Evolutionary conservation across 2,329 filamentous ascomycete species (phyloP).

Genomic region (Sclerotiophoma versabilis): DNA sequence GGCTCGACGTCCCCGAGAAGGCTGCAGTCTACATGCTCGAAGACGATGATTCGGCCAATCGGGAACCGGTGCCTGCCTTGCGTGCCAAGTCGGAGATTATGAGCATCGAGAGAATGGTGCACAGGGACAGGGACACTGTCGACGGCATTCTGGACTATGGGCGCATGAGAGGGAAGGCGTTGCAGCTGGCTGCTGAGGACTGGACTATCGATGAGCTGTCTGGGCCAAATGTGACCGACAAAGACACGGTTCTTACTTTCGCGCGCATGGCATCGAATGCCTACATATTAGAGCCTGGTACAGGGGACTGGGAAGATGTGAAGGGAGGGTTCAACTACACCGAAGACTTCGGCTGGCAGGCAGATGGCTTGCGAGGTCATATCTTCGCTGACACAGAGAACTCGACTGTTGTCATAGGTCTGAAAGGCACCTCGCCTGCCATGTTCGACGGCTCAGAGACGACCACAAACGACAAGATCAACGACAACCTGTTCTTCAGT

Average conservation of each 20-base stretch:
- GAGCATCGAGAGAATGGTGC: conserved; percentile 80
- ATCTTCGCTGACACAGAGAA: conserved; percentile 89
- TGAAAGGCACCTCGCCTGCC: conserved; percentile 88
- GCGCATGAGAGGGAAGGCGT: conserved; percentile 70
- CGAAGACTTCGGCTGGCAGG: conserved; percentile 90
- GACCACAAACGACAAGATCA: conserved; percentile 95
- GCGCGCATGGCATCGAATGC: conserved; percentile 90
- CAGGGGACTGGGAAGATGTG: conserved; percentile 77
- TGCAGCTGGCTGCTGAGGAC: conserved; percentile 72
- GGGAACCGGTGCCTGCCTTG: conserved; percentile 55
- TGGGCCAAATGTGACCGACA: conserved; percentile 84
- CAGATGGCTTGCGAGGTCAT: conserved; percentile 87
- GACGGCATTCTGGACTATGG: conserved; percentile 79
- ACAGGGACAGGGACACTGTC: conserved; percentile 77
- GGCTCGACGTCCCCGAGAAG: conserved; percentile 71
- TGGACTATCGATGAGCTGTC: conserved; percentile 84
- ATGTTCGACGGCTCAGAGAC: conserved; percentile 97
- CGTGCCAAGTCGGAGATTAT: conserved; percentile 67
- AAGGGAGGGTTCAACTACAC: conserved; percentile 82
- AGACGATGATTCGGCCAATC: conserved; percentile 57
- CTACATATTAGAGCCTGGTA: conserved; percentile 76
- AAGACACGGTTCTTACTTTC: conserved; percentile 80
- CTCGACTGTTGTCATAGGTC: conserved; percentile 84
- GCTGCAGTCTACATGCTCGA: conserved; percentile 69
- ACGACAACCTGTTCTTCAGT: conserved; percentile 97